phyloP scores from a whole-genome alignment of 2,329 filamentous ascomycete species.

The Atkinsonella texensis region DNA sequence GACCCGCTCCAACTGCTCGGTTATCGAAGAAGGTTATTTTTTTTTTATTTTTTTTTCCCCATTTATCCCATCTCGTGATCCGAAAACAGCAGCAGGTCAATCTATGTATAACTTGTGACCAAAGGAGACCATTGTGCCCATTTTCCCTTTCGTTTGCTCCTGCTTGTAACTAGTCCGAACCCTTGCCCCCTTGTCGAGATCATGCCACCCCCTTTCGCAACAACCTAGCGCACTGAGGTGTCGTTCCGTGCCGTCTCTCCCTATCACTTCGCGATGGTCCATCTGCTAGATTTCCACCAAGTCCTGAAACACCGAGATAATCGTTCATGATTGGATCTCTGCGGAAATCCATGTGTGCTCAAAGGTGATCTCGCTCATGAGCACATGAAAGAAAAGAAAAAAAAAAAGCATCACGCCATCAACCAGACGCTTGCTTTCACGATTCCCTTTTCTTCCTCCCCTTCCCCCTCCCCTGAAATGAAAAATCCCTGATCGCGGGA shows the following conservation, averaged over 20 bases:
- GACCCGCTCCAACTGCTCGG: not conserved
- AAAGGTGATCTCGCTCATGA: not conserved
- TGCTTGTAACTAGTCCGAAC: not conserved
- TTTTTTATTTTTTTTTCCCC: no score
- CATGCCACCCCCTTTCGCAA: not conserved
- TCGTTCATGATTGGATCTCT: no score
- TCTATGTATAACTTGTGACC: not conserved
- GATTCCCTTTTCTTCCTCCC: no score
- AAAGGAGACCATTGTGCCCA: not conserved
- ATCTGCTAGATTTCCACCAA: no score
- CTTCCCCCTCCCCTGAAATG: no score
- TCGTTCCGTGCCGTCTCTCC: not conserved
- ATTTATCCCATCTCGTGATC: no score
- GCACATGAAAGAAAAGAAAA: not conserved
- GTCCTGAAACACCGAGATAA: no score
- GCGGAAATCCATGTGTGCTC: no score
- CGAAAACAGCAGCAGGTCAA: not conserved
- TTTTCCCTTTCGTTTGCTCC: not conserved
- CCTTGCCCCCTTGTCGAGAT: not conserved
- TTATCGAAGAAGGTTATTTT: not conserved
- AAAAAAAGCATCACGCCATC: not conserved
- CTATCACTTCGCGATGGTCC: not conserved
- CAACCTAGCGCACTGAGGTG: not conserved
- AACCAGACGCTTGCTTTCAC: no score
- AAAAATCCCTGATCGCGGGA: not conserved